A percentile compares a stretch with the other conserved stretches of the same genome.
Evolutionary conservation across 108 stramenopile species (phyloP).

Genomic region (Aureococcus anophagefferens): DNA sequence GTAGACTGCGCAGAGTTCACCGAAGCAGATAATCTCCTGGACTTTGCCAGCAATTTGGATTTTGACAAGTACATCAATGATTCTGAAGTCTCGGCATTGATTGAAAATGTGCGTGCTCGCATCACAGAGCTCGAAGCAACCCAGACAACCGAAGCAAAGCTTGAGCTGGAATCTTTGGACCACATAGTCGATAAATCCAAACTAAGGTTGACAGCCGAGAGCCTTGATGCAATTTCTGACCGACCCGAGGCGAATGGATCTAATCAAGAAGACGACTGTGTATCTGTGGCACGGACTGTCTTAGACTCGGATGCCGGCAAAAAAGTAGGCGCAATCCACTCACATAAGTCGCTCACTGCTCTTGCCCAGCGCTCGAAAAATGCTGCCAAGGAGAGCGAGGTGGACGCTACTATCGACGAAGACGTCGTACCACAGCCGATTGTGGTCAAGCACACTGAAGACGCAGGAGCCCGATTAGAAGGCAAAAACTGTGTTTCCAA

Average conservation of each 20-base stretch:
- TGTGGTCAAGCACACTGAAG: conserved; percentile 35
- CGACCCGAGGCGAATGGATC: conserved; percentile 20
- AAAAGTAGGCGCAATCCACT: not conserved
- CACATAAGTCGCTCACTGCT: conserved; percentile 29
- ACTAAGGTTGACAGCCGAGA: no score
- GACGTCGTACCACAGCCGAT: conserved; percentile 23
- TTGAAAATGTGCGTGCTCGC: conserved; percentile 36
- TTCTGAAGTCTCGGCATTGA: conserved; percentile 49
- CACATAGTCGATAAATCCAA: no score
- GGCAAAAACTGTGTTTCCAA: conserved; percentile 39
- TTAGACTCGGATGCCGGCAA: not conserved
- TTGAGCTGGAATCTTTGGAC: no score
- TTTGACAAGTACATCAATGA: conserved; percentile 68
- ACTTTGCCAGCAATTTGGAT: conserved; percentile 59
- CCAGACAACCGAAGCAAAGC: conserved; percentile 27
- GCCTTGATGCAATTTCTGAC: no score
- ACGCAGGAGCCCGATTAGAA: conserved; percentile 32
- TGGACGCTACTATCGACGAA: not conserved
- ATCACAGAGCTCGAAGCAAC: conserved; percentile 37
- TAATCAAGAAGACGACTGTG: not conserved
- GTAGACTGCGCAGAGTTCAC: conserved; percentile 28
- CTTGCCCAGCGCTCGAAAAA: conserved; percentile 11
- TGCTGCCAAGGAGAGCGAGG: conserved; percentile 28
- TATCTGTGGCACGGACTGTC: not conserved
- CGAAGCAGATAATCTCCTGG: conserved; percentile 61